Evolutionary conservation across 768 basidiomycete genomes (phyloP), one percentile per base, ranked within the genome.

Genomic region (Clitopilus passeckerianus): DNA sequence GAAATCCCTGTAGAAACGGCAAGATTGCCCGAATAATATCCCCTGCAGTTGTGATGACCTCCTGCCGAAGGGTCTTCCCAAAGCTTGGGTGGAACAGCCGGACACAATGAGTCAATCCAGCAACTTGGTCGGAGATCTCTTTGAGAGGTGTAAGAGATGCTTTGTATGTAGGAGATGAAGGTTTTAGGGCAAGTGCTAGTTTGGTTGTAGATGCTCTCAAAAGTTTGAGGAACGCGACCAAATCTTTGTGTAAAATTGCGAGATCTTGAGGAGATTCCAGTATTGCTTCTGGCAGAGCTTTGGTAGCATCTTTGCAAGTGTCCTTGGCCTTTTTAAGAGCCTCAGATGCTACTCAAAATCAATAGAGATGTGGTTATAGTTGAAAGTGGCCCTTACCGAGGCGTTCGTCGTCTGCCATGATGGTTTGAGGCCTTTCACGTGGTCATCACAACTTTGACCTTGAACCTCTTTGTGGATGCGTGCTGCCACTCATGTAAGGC

Each of bases 161-260:
- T 2, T 75, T 66, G 65, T 82, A 80, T 5, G 84, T 73, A 1
- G 84, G 84, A 0, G 77, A 73, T 3, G 82, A 70, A 5, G 87
- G 85, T 44, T 86, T 89, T 55, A 89, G 76, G 1, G 81, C 76
- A 34, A 91, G 78, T 4, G 89, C 76, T 23, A 88, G 68, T 65
- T 86, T 89, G 18, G 87, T 89, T 5, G 80, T 72, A 30, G 79
- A 71, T 20, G 74, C 70, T 68, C 86, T 75, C n/a, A 89, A 66
- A 61, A 89, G 76, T 5, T 82, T 74, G 50, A 89, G 75, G 34
- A 90, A 71, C 1, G 84, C 79, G 20, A 84, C 59, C 16, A 86
- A 70, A 66, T 91, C 89, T 34, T 77, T 76, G 62, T 75, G 80
- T 52, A 90, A 63, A 58, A 79, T 67, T 5, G 69, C 23, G 34